Evolutionary conservation across 345 rosid genomes (phyloP), one percentile per base, ranked within the genome.

Genomic region (Sisymbrium altissimum): DNA sequence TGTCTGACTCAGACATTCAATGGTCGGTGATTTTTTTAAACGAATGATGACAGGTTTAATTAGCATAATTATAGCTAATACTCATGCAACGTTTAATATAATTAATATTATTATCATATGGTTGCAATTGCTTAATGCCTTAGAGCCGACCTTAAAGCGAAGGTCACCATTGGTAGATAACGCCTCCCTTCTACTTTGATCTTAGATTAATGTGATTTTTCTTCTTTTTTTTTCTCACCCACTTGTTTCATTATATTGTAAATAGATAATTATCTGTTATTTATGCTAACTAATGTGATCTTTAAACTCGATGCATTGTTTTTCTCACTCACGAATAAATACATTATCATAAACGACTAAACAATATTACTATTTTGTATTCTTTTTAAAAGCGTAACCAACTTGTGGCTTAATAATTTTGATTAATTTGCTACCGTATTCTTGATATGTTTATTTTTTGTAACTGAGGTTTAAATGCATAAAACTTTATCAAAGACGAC

Each of bases 101-200:
- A 50, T 50, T 50, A 19, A 4, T 49, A 49, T 57, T 13, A 32
- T 9, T 69, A 57, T 32, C 30, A 21, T n/a, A 48, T 60, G 18
- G 58, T 50, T 50, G 32, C 56, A 50, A 50, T 46, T 35, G 58
- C 59, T 25, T 49, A 49, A 71, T 11, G 55, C 61, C 54, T 63
- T 63, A 45, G 58, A 55, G 78, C 78, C 67, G 67, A 36, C 67
- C 78, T 74, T 58, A 66, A 74, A 66, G 73, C 53, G 13, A 58
- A 74, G 44, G 27, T 67, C 73, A 74, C 67, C 73, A 56, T 11
- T 1, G 5, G 49, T 36, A 39, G 73, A 49, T 74, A 67, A 67
- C 45, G 4, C 46, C 44, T 67, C 73, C 43, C 49, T 29, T 48
- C 7, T 48, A 56, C 13, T 15, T 73, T 41, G 32, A 66, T 62